These are phyloP conservation scores for Coccomyxa sp. DNA, from an alignment of 139 green algal genomes.

Conservation along the genomic window DNA sequence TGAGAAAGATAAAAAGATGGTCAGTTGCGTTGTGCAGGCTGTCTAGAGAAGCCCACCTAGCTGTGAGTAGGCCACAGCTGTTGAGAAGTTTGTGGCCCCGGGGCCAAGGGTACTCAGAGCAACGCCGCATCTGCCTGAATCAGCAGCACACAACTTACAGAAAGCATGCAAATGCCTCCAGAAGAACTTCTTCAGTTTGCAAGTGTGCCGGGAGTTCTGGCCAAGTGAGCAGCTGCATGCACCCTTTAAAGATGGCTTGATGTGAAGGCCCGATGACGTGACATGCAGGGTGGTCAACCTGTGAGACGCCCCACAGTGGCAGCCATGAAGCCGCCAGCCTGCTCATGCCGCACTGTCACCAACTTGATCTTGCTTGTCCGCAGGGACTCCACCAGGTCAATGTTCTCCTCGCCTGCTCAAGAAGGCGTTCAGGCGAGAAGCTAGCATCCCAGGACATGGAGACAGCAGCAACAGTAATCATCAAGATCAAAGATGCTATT, in stretches of 20 bases:
- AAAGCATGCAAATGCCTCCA: too few species aligned
- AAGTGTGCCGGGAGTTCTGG: too few species aligned
- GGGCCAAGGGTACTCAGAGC: conserved; percentile 33
- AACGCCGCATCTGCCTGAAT: conserved; percentile 25
- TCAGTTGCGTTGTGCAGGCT: background rate
- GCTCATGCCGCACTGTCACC: conserved; percentile 36
- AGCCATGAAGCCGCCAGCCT: conserved; percentile 38
- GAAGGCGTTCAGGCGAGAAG: too few species aligned
- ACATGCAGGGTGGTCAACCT: background rate
- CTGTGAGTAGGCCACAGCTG: conserved; percentile 30
- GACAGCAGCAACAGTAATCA: too few species aligned
- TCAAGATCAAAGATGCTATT: too few species aligned
- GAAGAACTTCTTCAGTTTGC: too few species aligned
- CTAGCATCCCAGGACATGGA: background rate
- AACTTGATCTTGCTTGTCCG: conserved; percentile 26
- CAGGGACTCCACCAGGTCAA: conserved; percentile 37
- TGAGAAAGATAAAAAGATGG: background rate
- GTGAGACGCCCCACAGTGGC: conserved; percentile 36
- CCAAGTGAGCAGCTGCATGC: too few species aligned
- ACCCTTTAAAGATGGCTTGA: too few species aligned
- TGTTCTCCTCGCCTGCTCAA: conserved; percentile 34
- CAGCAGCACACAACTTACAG: too few species aligned
- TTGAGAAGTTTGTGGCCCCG: conserved; percentile 34
- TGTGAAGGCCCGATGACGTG: too few species aligned
- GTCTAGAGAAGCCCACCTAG: background rate